Base-by-base conservation (phyloP, 2,329 filamentous ascomycete species). In the Beauveria brongniartii region DNA sequence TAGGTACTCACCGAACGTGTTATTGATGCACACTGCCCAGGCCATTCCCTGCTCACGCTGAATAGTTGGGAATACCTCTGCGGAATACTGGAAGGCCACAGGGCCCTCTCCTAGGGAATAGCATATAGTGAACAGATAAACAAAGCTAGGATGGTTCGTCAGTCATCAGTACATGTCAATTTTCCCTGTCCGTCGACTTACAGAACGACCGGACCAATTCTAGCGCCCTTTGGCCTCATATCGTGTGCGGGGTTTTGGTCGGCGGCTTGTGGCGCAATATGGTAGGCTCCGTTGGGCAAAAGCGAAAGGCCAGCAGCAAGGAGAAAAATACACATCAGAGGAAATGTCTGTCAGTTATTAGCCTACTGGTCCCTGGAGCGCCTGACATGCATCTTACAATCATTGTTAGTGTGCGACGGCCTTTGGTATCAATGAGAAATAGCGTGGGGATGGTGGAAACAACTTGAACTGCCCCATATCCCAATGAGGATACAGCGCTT, bases 1-100 rank as follows among this genome's bases (percentile, higher is more conserved):
- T 44, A 24, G 16, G 6, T 3, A 48, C 66, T 64, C 28, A 68
- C 67, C 67, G 55, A 68, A 69, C 1, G 65, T 67, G 59, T 70
- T 70, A 62, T 71, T 69, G 46, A 67, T 69, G 56, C 64, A 66
- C 3, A 88, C 85, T 9, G 84, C 82, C 73, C 82, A 87, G 0
- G 78, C 80, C 86, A 89, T 88, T 53, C 86, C 86, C 37, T 87
- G 78, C 68, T 88, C 86, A 68, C 86, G 78, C 69, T 88, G 85
- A 3, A 82, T 84, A 0, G 87, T 78, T 0, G 86, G 86, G 69
- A 84, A 88, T 2, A 87, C 84, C 69, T 88, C 86, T 26, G 85
- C 83, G 2, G 78, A 81, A 73, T 88, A 88, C 12, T 82, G 80
- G 69, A 86, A 88, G 0, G 84, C 83, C 12, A 87, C 84, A 2